phyloP scores from a whole-genome alignment of 345 rosid species.

The Toxicodendron radicans region DNA sequence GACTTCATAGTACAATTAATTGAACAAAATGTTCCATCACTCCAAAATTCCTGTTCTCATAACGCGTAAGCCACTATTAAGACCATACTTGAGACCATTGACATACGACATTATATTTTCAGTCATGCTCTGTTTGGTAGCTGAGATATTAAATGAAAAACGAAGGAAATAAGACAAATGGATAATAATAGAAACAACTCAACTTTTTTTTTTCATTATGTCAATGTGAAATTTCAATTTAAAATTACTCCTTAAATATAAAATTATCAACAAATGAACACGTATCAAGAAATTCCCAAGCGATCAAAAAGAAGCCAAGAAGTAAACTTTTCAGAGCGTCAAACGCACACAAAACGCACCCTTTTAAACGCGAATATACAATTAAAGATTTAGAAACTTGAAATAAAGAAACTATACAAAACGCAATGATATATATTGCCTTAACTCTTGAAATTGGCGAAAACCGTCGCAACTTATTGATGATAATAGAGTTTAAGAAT shows the following conservation, averaged over 20 bases:
- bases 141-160: background rate
- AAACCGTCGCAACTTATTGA: background rate
- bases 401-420: background rate
- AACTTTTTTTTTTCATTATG: background rate
- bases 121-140: background rate
- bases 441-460: background rate
- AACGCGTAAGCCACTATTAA: constrained; percentile 6
- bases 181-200: background rate
- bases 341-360: constrained; percentile 1
- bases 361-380: background rate
- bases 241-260: background rate
- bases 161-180: background rate
- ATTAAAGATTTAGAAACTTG: background rate
- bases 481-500: background rate
- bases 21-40: constrained; percentile 25
- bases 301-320: constrained; percentile 11
- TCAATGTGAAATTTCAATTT: background rate
- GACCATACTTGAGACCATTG: background rate
- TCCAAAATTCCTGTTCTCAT: constrained; percentile 12
- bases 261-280: background rate
- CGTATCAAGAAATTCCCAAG: constrained; percentile 8
- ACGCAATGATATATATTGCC: background rate
- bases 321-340: background rate
- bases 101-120: background rate
- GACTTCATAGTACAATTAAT: constrained; percentile 18